phyloP scores from a whole-genome alignment of 345 rosid genomes.

The Stellera chamaejasme region DNA sequence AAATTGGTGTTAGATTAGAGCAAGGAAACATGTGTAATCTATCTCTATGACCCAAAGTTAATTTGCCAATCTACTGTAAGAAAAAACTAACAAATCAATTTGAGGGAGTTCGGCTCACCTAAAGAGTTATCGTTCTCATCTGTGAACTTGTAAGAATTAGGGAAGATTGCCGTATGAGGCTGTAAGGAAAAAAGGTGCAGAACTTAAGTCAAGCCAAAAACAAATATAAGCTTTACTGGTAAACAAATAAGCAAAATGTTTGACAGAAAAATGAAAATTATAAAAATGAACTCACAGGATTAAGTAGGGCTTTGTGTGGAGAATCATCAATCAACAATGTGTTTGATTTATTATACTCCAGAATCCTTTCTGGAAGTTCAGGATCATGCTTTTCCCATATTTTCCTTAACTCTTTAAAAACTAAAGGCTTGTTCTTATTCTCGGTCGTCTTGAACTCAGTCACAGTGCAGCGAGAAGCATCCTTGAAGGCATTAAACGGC shows the following conservation, averaged over 20 bases:
- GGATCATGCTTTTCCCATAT: slow-evolving; percentile 65
- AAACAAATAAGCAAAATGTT: neutral
- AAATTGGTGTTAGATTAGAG: neutral
- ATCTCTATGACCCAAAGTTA: neutral
- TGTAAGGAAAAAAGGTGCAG: slow-evolving; percentile 20
- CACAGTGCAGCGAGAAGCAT: slow-evolving; percentile 52
- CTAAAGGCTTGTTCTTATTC: slow-evolving; percentile 54
- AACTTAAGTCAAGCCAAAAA: neutral
- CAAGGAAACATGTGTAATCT: neutral
- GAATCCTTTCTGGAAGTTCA: slow-evolving; percentile 57
- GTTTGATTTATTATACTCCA: slow-evolving; percentile 60
- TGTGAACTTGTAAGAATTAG: slow-evolving; percentile 47
- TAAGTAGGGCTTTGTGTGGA: slow-evolving; percentile 91
- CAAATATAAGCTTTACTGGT: neutral
- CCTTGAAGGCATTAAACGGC: slow-evolving; percentile 32
- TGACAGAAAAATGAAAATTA: slow-evolving; percentile 4
- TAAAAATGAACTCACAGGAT: slow-evolving; percentile 57
- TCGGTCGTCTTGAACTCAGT: slow-evolving; percentile 51
- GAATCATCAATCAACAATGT: slow-evolving; percentile 82
- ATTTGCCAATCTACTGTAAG: slow-evolving; percentile 1
- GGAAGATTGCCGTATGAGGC: slow-evolving; percentile 73
- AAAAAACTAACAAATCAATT: neutral
- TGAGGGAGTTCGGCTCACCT: slow-evolving; percentile 32
- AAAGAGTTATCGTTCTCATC: slow-evolving; percentile 41
- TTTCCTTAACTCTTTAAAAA: slow-evolving; percentile 67